Evolutionary conservation across 208 protist genomes (phyloP), one percentile per base, ranked within the genome.

Genomic region (Trypanosoma conorhini): DNA sequence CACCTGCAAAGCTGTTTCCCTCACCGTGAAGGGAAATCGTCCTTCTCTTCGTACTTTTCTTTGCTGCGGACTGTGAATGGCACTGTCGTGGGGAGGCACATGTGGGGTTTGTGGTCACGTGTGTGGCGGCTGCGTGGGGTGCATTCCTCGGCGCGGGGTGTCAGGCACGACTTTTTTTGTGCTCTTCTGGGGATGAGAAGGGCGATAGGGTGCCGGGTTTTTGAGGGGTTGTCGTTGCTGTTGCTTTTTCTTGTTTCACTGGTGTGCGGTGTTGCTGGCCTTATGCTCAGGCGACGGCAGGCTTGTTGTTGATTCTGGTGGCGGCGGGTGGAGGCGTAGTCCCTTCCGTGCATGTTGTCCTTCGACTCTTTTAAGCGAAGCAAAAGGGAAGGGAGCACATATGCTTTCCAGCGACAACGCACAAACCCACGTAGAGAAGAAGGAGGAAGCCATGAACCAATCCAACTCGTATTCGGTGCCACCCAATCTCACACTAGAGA

Each of bases 401-500:
- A 3, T 10, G 1, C 1, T 46, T 46, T 13, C 42, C 1, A 10
- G 42, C 8, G 1, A 21, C n/a, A 46, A 12, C 1, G 42, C 15
- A 46, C 42, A 46, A 58, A 28, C 57, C 3, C 0, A 67, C 55
- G 42, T 12, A 55, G n/a, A 30, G 24, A n/a, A 48, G 1, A 48
- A 62, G 24, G 0, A 66, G 35, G 33, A 33, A 48, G 59, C 5
- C 8, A 75, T 75, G 70, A 40, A 4, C 22, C 12, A 44, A 40
- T 4, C 31, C 17, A 46, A 42, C 13, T 55, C 44, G 19, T 17
- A 44, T 64, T 12, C 22, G 4, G 50, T 68, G 7, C 59, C 72
- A n/a, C 35, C 46, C 7, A 50, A 72, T 42, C 58, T 95, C 46
- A 92, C 89, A 7, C 74, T 91, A 55, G 79, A 62, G 12, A 95